Evolutionary conservation across 129 eudicot genomes (phyloP), one percentile per base, ranked within the genome.

Genomic region (Saposhnikovia divaricata): DNA sequence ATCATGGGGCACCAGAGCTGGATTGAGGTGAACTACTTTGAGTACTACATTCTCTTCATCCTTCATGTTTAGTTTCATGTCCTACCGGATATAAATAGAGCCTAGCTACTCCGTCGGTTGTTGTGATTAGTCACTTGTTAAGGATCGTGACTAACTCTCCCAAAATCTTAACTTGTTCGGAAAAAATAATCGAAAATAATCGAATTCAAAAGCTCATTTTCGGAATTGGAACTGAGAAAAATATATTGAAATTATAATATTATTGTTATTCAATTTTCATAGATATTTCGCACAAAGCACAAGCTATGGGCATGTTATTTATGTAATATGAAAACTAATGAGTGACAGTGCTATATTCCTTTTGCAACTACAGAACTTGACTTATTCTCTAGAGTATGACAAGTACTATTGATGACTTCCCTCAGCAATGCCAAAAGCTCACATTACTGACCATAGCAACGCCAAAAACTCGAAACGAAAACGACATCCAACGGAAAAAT

Each of bases 401-500:
- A 77, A 77, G 69, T 38, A 53, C 39, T 66, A 10, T 25, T 70
- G 78, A 78, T 82, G 18, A 82, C 39, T 37, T 18, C 71, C 19
- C 74, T 74, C 37, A 27, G 9, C 79, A 15, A 27, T 39, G 27
- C 82, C 27, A 31, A 74, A 19, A 63, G 43, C 42, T 38, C 28
- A 21, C 34, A 23, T 9, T 16, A 82, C 38, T 27, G 43, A 74
- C 28, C 78, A 68, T 16, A 45, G 8, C 63, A 48, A 28, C 61
- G 43, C 82, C 28, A 34, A 75, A 19, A 65, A 39, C 31, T 39
- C 40, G 25, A 3, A 12, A 3, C 4, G 83, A 80, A 38, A 80
- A 51, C 2, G 83, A 84, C 86, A 65, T 50, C 78, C 31, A 84
- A 65, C 78, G 59, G 73, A 31, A 75, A 57, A 42, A 45, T 71